phyloP scores from a whole-genome alignment of 2,329 filamentous ascomycete species.

The Colletotrichum spinosum region DNA sequence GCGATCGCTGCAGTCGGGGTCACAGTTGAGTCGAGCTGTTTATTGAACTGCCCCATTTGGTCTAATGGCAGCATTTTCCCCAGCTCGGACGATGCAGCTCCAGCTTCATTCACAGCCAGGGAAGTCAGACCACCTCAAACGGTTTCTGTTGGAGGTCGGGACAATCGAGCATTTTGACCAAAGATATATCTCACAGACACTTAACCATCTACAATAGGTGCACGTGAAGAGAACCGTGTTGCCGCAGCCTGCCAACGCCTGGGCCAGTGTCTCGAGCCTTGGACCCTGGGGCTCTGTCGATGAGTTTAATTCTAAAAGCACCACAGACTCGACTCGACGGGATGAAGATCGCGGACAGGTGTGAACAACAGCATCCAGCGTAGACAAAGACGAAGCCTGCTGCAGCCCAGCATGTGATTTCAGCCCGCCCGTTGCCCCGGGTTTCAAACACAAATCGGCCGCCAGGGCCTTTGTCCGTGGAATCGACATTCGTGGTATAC shows the following conservation, averaged over 20 bases:
- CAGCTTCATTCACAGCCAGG: no score
- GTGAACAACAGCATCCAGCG: conserved; percentile 14
- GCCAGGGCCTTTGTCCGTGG: not conserved
- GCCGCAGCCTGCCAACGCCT: conserved; percentile 1
- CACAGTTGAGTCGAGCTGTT: conserved; percentile 13
- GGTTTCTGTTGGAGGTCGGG: conserved; percentile 10
- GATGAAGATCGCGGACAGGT: not conserved
- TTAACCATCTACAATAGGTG: not conserved
- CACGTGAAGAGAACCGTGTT: not conserved
- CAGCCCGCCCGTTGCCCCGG: conserved; percentile 6
- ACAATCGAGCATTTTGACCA: not conserved
- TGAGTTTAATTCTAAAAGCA: no score
- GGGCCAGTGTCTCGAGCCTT: conserved; percentile 1
- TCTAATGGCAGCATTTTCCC: not conserved
- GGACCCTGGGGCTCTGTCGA: conserved; percentile 24
- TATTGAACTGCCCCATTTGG: not conserved
- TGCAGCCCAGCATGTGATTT: conserved; percentile 17
- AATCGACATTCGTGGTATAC: not conserved
- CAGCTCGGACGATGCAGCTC: not conserved
- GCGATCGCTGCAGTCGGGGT: conserved; percentile 31
- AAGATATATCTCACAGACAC: not conserved
- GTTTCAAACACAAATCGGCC: conserved; percentile 6
- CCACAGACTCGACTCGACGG: not conserved
- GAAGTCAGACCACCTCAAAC: conserved; percentile 22
- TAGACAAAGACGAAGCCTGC: conserved; percentile 8